Conservation (phyloP, 73 alveolate species). For the Symbiodinium natans region DNA sequence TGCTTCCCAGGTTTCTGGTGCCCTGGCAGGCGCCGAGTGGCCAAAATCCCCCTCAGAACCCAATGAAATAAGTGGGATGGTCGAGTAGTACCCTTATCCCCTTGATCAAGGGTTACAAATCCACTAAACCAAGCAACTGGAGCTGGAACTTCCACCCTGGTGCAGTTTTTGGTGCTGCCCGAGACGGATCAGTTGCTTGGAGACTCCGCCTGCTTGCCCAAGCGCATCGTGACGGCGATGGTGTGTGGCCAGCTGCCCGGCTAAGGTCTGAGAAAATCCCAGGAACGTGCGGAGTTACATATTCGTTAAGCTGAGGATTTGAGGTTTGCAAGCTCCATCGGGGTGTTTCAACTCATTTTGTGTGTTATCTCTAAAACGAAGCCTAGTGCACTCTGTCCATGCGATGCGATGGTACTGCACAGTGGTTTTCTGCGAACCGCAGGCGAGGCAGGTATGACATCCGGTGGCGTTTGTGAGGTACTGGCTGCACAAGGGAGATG, state of each 20-base stretch:
- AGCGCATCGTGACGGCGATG: conserved; percentile 54
- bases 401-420: not conserved
- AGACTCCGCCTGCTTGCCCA: conserved; percentile 42
- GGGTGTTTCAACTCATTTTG: not conserved
- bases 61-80: too few relatives aligned
- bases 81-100: too few relatives aligned
- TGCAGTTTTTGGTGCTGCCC: conserved; percentile 28
- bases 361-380: too few relatives aligned
- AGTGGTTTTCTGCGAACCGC: not conserved
- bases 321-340: not conserved
- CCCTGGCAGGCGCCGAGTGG: not conserved
- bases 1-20: not conserved
- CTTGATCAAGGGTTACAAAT: too few relatives aligned
- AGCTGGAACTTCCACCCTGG: too few relatives aligned
- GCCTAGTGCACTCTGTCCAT: not conserved
- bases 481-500: conserved; percentile 28
- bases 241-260: conserved; percentile 71
- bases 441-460: not conserved
- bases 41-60: too few relatives aligned
- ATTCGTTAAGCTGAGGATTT: not conserved
- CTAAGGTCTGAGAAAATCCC: not conserved
- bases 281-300: not conserved
- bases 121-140: too few relatives aligned
- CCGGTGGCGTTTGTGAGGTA: not conserved
- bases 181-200: conserved; percentile 32